phyloP scores from a whole-genome alignment of 2,329 filamentous ascomycete genomes.

The Claviceps quebecensis region DNA sequence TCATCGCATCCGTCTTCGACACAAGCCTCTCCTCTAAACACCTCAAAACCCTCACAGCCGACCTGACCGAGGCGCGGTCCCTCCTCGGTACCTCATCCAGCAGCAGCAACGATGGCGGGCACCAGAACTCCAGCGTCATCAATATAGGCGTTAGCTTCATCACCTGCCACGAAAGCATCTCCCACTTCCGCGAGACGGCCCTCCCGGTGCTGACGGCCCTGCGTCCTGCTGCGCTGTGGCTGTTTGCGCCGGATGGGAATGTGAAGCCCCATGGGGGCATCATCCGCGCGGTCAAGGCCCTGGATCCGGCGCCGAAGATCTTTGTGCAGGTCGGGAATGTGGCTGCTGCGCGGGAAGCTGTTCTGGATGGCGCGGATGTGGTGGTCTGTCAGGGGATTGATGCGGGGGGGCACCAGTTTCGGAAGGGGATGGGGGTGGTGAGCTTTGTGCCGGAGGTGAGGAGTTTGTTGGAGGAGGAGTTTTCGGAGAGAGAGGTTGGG shows the following conservation, averaged over 20 bases:
- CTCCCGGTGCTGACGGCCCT: slow-evolving; percentile 38
- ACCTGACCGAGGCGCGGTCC: slow-evolving; percentile 16
- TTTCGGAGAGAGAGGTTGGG: slow-evolving; percentile 18
- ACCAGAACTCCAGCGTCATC: slow-evolving; percentile 25
- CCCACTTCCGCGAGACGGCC: slow-evolving; percentile 26
- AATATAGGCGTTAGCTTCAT: slow-evolving; percentile 45
- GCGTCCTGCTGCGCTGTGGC: slow-evolving; percentile 47
- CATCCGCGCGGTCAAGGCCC: slow-evolving; percentile 19
- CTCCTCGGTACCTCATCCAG: slow-evolving; percentile 11
- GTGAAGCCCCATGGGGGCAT: slow-evolving; percentile 24
- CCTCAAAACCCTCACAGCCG: slow-evolving; percentile 18
- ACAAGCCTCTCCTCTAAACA: slow-evolving; percentile 17
- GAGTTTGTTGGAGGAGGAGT: slow-evolving; percentile 28
- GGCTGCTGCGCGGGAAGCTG: slow-evolving; percentile 34
- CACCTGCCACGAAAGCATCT: slow-evolving; percentile 32
- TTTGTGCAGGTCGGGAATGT: slow-evolving; percentile 51
- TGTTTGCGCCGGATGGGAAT: slow-evolving; percentile 44
- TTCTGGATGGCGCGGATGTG: slow-evolving; percentile 37
- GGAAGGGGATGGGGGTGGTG: slow-evolving; percentile 37
- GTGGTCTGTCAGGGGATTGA: slow-evolving; percentile 50
- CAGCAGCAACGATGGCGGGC: slow-evolving; percentile 2
- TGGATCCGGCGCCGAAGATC: slow-evolving; percentile 27
- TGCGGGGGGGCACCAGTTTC: slow-evolving; percentile 49
- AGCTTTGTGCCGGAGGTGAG: slow-evolving; percentile 43
- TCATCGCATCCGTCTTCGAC: slow-evolving; percentile 19